Conservation (phyloP, 805 yeast genomes). For the Hanseniaspora pseudoguilliermondii region DNA sequence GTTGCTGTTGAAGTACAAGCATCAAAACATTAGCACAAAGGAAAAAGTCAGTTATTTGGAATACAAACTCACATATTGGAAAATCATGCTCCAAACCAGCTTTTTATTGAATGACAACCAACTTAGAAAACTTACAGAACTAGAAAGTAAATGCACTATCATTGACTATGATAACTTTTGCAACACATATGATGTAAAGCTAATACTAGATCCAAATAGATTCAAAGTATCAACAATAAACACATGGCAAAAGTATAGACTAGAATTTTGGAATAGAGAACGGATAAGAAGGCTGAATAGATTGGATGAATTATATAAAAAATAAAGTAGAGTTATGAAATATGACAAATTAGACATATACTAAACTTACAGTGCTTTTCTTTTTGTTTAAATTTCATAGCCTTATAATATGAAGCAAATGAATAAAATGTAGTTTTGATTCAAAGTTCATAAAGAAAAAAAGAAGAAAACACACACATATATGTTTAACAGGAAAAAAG, state of each 20-base stretch:
- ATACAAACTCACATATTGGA: slow-evolving; percentile 12
- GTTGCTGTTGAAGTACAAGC: slow-evolving; percentile 2
- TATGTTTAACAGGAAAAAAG: not conserved
- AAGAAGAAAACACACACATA: no score
- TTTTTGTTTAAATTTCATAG: no score
- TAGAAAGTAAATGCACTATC: not conserved
- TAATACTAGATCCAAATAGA: slow-evolving; percentile 67
- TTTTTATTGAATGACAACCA: slow-evolving; percentile 7
- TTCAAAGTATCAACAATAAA: slow-evolving; percentile 76
- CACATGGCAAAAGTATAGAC: slow-evolving; percentile 88
- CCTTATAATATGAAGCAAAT: no score
- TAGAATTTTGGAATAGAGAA: slow-evolving; percentile 86
- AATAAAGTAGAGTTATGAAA: not conserved
- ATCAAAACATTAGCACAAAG: slow-evolving; percentile 14
- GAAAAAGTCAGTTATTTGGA: slow-evolving; percentile 10
- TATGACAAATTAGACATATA: not conserved
- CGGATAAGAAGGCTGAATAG: slow-evolving; percentile 46
- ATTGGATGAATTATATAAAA: slow-evolving; percentile 14
- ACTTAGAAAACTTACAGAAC: not conserved
- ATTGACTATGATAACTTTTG: slow-evolving; percentile 12
- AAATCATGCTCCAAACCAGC: slow-evolving; percentile 10
- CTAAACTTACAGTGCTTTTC: not conserved
- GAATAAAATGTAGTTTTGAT: no score
- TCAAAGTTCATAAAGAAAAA: no score
- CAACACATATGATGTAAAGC: slow-evolving; percentile 45